Conservation (phyloP, 2,329 filamentous ascomycete species). For the Teratosphaeriaceae sp. region DNA sequence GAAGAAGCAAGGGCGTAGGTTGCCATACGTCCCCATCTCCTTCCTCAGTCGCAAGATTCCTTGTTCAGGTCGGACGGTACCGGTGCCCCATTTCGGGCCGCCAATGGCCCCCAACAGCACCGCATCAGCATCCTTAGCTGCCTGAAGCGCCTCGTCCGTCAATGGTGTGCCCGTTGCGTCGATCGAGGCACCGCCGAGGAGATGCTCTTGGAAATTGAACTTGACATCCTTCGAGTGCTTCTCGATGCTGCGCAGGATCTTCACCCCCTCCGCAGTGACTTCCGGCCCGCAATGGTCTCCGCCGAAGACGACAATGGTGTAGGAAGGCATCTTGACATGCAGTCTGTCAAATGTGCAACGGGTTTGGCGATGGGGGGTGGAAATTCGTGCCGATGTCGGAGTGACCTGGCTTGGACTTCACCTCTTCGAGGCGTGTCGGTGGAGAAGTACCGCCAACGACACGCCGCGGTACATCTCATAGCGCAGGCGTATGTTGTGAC, state of each 20-base stretch:
- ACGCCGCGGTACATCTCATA: too few species aligned
- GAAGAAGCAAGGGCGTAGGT: slow-evolving; percentile 94
- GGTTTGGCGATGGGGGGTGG: not conserved
- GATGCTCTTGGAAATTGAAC: slow-evolving; percentile 86
- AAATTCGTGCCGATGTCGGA: slow-evolving; percentile 1
- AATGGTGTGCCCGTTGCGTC: slow-evolving; percentile 71
- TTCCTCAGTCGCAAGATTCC: slow-evolving; percentile 87
- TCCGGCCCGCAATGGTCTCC: slow-evolving; percentile 78
- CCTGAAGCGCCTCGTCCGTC: slow-evolving; percentile 73
- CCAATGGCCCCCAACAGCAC: slow-evolving; percentile 91
- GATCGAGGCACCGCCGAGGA: slow-evolving; percentile 89
- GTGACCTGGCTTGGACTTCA: not conserved
- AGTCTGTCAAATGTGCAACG: too few species aligned
- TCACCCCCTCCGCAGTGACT: slow-evolving; percentile 78
- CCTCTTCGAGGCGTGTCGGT: too few species aligned
- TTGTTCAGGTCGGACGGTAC: slow-evolving; percentile 81
- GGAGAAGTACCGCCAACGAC: too few species aligned
- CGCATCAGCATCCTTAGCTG: slow-evolving; percentile 79
- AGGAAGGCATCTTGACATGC: slow-evolving; percentile 54
- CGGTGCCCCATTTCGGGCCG: slow-evolving; percentile 95
- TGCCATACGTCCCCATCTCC: slow-evolving; percentile 89
- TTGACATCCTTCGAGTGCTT: slow-evolving; percentile 62
- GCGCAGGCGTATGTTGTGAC: too few species aligned
- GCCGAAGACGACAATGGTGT: slow-evolving; percentile 73
- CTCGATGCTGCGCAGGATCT: slow-evolving; percentile 79